Base-by-base conservation (phyloP, 1,284 basidiomycete genomes). In the Cryptococcus maquisensis region DNA sequence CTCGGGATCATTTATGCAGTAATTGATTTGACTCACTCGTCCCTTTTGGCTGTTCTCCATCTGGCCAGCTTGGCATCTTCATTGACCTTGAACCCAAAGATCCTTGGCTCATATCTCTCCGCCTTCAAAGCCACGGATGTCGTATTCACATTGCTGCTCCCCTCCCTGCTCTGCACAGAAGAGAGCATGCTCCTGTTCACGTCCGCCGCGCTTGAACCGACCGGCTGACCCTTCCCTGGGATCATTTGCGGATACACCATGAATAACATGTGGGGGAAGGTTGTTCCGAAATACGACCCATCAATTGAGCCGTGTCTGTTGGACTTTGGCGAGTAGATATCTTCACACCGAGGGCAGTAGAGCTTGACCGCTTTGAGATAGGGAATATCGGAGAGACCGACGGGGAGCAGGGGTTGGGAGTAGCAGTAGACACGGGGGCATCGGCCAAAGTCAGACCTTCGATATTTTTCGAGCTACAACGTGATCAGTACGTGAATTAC, bases 291-390 rank as follows among this genome's bases (percentile, higher is more conserved):
- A 77, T 94, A 97, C 2, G 94, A 93, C 28, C 93, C 93, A 73
- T 97, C 93, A 69, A 96, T 96, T 35, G 87, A 87, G 44, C 93
- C 92, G 74, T 97, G 93, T 38, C 93, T 83, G 10, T 90, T 92
- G 3, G 87, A 90, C 75, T 97, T 97, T 43, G 93, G 93, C 0
- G 88, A 90, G 77, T 97, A 96, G 61, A 97, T 86, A 75, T 97
- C 94, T 78, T 97, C 93, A 76, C 93, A 97, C 38, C 92, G 86
- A 3, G 90, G 91, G 74, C 94, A 97, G 78, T 93, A 95, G 49
- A 97, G 86, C 74, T 97, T 97, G 69, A 96, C 93, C 35, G 90
- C 90, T 79, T 96, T 97, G 74, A 94, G 89, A 75, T 94, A 96
- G 0, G 93, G 89, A 18, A 91, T 81, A 76, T 97, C 94, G 54